Conservation (phyloP, 495 filamentous ascomycete species). For the Apiosordaria backusii region DNA sequence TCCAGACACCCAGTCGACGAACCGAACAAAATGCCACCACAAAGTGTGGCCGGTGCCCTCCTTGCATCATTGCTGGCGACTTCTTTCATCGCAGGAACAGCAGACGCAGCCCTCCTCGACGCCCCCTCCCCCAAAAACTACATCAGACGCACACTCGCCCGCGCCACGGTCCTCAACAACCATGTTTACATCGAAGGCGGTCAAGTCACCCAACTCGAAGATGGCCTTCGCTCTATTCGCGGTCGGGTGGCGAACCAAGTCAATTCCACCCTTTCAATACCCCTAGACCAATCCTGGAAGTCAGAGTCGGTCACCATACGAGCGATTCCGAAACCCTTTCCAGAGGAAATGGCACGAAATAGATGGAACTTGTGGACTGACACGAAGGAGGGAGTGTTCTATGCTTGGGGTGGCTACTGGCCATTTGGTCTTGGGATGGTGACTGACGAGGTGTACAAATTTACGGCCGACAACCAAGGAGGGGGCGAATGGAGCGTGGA, state of each 20-base stretch:
- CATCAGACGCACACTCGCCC: background rate
- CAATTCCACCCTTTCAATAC: background rate
- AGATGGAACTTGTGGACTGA: background rate
- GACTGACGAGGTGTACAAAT: background rate
- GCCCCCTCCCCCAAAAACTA: background rate
- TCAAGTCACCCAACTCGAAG: background rate
- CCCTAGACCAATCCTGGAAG: background rate
- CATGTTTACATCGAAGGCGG: background rate
- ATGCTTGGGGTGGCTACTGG: background rate
- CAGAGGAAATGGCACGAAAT: background rate
- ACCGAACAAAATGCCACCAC: background rate
- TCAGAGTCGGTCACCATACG: background rate
- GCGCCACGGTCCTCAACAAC: background rate
- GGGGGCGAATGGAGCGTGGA: background rate
- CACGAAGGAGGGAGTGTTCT: background rate
- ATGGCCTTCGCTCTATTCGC: background rate
- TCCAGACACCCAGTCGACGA: background rate
- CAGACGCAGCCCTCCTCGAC: background rate
- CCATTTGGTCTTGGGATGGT: background rate
- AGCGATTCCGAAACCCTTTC: background rate
- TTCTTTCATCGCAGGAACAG: background rate
- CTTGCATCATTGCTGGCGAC: background rate
- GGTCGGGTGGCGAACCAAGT: background rate
- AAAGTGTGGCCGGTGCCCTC: background rate
- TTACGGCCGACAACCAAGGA: background rate